phyloP scores from a whole-genome alignment of 768 basidiomycete genomes.

The Cystofilobasidium ferigula region DNA sequence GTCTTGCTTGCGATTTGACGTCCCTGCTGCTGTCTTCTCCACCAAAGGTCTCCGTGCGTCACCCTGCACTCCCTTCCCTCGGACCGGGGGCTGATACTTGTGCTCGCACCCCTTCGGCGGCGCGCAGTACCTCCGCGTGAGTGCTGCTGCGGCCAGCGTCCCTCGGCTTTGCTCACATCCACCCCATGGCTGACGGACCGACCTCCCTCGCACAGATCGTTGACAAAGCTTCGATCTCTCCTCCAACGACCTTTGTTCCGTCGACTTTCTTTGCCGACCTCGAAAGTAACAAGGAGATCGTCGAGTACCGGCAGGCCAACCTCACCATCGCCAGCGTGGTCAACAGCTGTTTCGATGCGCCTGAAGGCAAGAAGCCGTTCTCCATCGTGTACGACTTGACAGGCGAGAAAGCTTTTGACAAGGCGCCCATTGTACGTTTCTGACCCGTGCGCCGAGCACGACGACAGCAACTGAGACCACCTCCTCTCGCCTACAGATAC shows the following conservation, averaged over 20 bases:
- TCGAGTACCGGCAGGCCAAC: conserved; percentile 74
- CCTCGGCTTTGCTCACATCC: no score
- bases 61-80: conserved; percentile 54
- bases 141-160: no score
- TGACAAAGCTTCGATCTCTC: conserved; percentile 48
- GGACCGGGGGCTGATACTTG: no score
- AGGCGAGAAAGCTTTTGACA: conserved; percentile 65
- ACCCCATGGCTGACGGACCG: no score
- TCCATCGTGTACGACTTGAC: conserved; percentile 76
- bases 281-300: conserved; percentile 47
- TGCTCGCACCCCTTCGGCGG: background rate
- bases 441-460: background rate
- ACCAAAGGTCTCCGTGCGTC: conserved; percentile 54
- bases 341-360: conserved; percentile 57
- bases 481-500: conserved; percentile 47
- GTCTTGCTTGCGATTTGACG: conserved; percentile 5
- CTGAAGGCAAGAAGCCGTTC: conserved; percentile 57
- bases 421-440: conserved; percentile 56
- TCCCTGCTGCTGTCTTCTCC: conserved; percentile 42
- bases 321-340: conserved; percentile 63
- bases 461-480: conserved; percentile 17
- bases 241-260: conserved; percentile 72
- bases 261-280: conserved; percentile 60
- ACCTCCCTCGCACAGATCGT: no score
- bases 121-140: conserved; percentile 15